A percentile compares a stretch with the other conserved stretches of the same genome.
Evolutionary conservation across 768 basidiomycete species (phyloP).

Genomic region (Lyophyllum decastes): DNA sequence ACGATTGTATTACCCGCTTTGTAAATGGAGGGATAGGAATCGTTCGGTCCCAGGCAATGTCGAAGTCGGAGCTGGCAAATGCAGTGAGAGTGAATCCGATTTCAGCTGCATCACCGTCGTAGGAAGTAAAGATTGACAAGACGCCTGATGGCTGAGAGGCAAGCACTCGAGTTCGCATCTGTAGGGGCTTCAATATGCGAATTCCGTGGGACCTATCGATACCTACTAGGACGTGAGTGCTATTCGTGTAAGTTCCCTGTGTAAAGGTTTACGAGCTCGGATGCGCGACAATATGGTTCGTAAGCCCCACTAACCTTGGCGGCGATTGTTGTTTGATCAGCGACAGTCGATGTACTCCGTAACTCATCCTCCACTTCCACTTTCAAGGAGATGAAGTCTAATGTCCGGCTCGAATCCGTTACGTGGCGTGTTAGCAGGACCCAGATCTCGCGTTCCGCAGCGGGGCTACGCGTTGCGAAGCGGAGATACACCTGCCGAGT

Average conservation of each 20-base stretch:
- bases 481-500: conserved; percentile 35
- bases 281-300: not conserved
- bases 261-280: not conserved
- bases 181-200: not conserved
- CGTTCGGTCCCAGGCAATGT: conserved; percentile 50
- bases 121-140: conserved; percentile 62
- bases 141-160: conserved; percentile 34
- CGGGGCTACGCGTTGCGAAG: conserved; percentile 28
- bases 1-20: conserved; percentile 31
- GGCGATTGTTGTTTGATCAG: conserved; percentile 34
- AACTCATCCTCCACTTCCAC: conserved; percentile 48
- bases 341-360: conserved; percentile 21
- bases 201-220: not conserved
- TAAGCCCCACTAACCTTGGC: conserved; percentile 32
- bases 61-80: conserved; percentile 41
- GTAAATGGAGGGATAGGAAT: conserved; percentile 38
- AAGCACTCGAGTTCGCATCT: conserved; percentile 40
- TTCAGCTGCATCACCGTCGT: conserved; percentile 63
- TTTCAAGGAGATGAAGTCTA: conserved; percentile 71
- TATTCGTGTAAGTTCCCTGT: conserved; percentile 55
- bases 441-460: conserved; percentile 63
- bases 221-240: conserved; percentile 48
- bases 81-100: conserved; percentile 71
- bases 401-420: conserved; percentile 51
- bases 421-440: conserved; percentile 80